These are phyloP conservation scores for Russula ochroleuca DNA, from an alignment of 768 basidiomycete species.

Conservation along the genomic window DNA sequence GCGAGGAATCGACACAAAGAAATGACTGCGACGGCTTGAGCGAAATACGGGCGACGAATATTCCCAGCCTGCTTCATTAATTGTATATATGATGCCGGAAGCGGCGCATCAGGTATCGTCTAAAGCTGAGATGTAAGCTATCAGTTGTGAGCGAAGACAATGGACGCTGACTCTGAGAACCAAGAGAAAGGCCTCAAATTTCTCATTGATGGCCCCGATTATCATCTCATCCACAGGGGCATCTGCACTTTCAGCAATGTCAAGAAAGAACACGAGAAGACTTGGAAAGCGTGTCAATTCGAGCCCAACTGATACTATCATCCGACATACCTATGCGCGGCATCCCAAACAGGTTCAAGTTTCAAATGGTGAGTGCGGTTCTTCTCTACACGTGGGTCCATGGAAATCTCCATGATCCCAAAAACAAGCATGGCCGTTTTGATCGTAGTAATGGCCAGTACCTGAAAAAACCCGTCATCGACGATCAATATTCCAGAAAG, in stretches of 20 bases:
- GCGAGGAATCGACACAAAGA: conserved; percentile 24
- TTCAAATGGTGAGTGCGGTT: conserved; percentile 22
- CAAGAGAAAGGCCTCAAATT: conserved; percentile 8
- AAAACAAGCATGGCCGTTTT: conserved; percentile 23
- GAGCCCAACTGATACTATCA: not conserved
- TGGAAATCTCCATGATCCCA: conserved; percentile 20
- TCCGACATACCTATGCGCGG: conserved; percentile 2
- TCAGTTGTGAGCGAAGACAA: not conserved
- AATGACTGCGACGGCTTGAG: conserved; percentile 21
- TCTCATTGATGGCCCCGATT: not conserved
- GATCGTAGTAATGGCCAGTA: conserved; percentile 11
- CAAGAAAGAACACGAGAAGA: conserved; percentile 13
- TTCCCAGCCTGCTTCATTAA: conserved; percentile 22
- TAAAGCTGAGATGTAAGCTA: not conserved
- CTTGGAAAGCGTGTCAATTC: conserved; percentile 5
- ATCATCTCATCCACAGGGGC: not conserved
- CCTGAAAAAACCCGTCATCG: conserved; percentile 10
- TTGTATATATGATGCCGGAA: conserved; percentile 18
- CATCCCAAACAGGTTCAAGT: conserved; percentile 14
- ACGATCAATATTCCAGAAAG: not conserved
- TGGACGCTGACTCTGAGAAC: conserved; percentile 10
- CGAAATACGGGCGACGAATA: conserved; percentile 21
- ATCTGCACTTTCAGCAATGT: conserved; percentile 13
- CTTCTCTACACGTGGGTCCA: conserved; percentile 10
- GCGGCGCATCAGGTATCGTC: conserved; percentile 25